These are phyloP conservation scores for Forsythia viridissima DNA, from an alignment of 257 asterid species.

Conservation along the genomic window DNA sequence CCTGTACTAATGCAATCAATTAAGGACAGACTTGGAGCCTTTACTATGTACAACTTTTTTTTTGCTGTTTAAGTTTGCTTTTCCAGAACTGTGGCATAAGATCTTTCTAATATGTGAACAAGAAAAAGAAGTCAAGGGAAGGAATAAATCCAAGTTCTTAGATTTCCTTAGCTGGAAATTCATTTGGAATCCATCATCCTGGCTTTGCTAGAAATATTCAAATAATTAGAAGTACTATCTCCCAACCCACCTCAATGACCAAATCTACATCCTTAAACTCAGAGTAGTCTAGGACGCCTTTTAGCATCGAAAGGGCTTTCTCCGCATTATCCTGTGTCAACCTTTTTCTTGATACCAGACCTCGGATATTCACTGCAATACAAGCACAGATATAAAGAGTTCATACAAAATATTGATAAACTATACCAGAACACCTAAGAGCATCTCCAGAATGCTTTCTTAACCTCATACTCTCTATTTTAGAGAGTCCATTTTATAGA, in stretches of 20 bases:
- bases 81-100: neutral
- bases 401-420: conserved; percentile 16
- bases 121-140: neutral
- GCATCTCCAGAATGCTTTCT: too few species aligned
- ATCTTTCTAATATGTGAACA: neutral
- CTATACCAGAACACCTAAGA: conserved; percentile 7
- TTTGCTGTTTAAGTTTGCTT: neutral
- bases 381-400: conserved; percentile 21
- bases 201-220: neutral
- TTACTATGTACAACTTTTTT: neutral
- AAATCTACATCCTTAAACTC: conserved; percentile 87
- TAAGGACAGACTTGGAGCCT: neutral
- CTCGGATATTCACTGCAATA: conserved; percentile 64
- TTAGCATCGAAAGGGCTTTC: conserved; percentile 69
- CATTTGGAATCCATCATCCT: neutral
- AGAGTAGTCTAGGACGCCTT: conserved; percentile 80
- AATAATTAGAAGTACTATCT: neutral
- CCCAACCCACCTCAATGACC: conserved; percentile 80
- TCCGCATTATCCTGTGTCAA: conserved; percentile 72
- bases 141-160: neutral
- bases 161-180: neutral
- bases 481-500: too few species aligned
- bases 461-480: too few species aligned
- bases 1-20: neutral
- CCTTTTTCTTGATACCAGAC: conserved; percentile 75